phyloP scores from a whole-genome alignment of 306 rosid genomes.

The Sicyos edulis region DNA sequence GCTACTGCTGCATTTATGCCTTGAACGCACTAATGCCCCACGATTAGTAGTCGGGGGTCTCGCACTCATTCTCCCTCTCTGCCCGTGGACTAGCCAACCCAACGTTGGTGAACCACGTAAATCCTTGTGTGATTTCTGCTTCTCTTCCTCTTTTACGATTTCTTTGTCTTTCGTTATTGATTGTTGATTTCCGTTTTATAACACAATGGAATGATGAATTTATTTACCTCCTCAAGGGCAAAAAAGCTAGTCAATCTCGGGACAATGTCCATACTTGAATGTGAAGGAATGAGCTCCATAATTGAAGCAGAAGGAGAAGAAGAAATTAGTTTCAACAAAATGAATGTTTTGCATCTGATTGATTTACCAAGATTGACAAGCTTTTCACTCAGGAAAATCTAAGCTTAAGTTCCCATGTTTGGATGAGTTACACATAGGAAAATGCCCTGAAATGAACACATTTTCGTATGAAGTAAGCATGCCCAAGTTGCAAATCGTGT shows the following conservation, averaged over 20 bases:
- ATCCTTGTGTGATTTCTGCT: too few relatives aligned
- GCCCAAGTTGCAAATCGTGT: too few relatives aligned
- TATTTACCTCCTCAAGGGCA: background rate
- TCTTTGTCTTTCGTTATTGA: too few relatives aligned
- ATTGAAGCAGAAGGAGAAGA: background rate
- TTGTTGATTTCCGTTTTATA: too few relatives aligned
- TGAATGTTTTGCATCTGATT: background rate
- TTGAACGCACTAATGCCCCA: too few relatives aligned
- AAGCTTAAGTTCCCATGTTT: background rate
- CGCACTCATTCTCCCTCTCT: too few relatives aligned
- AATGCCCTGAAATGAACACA: background rate
- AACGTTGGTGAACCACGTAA: too few relatives aligned
- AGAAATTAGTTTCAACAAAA: background rate
- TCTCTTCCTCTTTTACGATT: too few relatives aligned
- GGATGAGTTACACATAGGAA: background rate
- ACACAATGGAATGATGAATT: background rate
- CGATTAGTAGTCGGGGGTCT: too few relatives aligned
- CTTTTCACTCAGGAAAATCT: background rate
- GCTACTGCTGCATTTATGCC: too few relatives aligned
- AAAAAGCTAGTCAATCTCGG: background rate
- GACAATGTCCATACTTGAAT: background rate
- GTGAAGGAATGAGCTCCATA: background rate
- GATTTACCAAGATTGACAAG: background rate
- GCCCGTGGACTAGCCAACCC: too few relatives aligned
- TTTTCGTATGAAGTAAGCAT: background rate